phyloP scores from a whole-genome alignment of 768 basidiomycete species.

The Rossbeevera mucosa region DNA sequence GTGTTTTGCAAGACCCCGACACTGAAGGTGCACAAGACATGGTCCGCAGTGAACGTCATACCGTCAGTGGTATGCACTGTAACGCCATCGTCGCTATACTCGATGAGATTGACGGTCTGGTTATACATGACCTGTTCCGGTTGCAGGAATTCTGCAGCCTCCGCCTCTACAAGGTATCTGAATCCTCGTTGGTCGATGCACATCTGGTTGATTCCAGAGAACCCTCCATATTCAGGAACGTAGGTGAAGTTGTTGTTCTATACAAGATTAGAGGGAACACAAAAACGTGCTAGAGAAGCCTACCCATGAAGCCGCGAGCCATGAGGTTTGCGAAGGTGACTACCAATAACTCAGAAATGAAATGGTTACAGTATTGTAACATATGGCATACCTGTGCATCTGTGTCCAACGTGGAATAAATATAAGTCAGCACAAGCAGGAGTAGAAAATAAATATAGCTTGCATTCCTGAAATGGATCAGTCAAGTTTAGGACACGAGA shows the following conservation, averaged over 20 bases:
- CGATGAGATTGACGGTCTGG: conserved; percentile 45
- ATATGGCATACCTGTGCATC: conserved; percentile 25
- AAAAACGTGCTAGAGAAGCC: background rate
- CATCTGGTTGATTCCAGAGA: conserved; percentile 50
- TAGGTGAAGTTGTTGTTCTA: conserved; percentile 62
- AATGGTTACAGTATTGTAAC: background rate
- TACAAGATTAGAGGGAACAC: background rate
- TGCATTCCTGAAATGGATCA: conserved; percentile 25
- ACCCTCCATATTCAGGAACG: conserved; percentile 51
- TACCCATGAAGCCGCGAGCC: conserved; percentile 63
- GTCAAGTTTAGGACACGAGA: background rate
- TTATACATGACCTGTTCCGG: conserved; percentile 45
- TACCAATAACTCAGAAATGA: conserved; percentile 38
- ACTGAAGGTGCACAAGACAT: conserved; percentile 65
- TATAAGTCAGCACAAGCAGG: background rate
- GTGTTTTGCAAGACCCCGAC: conserved; percentile 63
- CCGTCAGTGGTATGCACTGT: conserved; percentile 45
- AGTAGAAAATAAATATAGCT: conserved; percentile 1
- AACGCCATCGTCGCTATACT: conserved; percentile 44
- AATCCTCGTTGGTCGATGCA: conserved; percentile 61
- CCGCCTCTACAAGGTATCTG: conserved; percentile 50
- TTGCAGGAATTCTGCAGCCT: conserved; percentile 51
- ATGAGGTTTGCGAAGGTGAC: conserved; percentile 58
- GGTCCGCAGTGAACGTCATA: conserved; percentile 43
- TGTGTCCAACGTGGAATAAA: background rate